Evolutionary conservation across 1,284 basidiomycete genomes (phyloP).

Genomic region (Ceraceosorus guamensis): DNA sequence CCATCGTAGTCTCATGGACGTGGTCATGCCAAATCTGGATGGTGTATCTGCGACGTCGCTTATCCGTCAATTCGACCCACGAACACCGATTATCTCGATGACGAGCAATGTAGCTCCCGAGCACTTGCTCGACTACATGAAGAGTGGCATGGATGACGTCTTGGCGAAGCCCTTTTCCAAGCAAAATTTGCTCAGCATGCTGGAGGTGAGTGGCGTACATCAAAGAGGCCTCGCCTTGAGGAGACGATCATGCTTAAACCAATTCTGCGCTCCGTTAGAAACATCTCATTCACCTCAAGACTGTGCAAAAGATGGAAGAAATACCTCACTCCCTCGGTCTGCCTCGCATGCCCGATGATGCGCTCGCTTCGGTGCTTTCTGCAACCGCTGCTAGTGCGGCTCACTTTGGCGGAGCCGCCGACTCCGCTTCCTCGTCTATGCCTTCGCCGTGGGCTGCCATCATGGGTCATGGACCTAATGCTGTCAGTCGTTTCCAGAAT

Average conservation of each 20-base stretch:
- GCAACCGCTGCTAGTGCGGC: conserved; percentile 15
- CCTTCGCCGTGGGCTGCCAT: conserved; percentile 8
- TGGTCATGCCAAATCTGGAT: conserved; percentile 88
- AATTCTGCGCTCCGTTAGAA: conserved; percentile 52
- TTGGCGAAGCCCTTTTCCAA: conserved; percentile 96
- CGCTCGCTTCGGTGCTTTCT: conserved; percentile 10
- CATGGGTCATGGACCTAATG: conserved; percentile 14
- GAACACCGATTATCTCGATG: conserved; percentile 95
- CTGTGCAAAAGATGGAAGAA: conserved; percentile 59
- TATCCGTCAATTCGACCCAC: conserved; percentile 86
- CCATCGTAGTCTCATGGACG: conserved; percentile 56
- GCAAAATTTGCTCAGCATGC: conserved; percentile 78
- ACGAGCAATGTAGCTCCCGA: conserved; percentile 84
- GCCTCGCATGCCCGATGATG: conserved; percentile 12
- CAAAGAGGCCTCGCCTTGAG: conserved; percentile 48
- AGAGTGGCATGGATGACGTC: conserved; percentile 87
- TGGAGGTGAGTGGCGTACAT: conserved; percentile 54
- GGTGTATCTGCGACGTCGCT: conserved; percentile 76
- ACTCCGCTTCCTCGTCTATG: background rate
- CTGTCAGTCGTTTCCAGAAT: background rate
- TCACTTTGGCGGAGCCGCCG: background rate
- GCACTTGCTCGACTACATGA: conserved; percentile 86
- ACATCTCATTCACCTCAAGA: conserved; percentile 85
- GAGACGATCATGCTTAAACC: background rate
- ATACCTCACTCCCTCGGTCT: conserved; percentile 21